Conservation (phyloP, 768 basidiomycete species). For the Leccinum barrowsii region DNA sequence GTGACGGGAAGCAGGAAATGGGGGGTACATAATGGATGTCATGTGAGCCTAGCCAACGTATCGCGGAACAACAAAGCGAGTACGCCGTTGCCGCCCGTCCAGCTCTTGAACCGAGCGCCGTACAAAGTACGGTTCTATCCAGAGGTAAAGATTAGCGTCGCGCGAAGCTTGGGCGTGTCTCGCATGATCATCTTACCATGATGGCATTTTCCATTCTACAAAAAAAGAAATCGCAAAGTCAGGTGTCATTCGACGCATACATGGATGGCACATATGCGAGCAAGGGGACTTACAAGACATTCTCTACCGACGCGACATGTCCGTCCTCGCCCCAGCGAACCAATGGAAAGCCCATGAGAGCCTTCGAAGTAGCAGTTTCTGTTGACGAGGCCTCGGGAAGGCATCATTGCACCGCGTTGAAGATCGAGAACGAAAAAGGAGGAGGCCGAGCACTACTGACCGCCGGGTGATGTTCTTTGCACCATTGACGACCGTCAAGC, state of each 20-base stretch:
- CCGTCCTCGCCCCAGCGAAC: slow-evolving; percentile 41
- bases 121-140: slow-evolving; percentile 48
- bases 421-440: background rate
- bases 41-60: background rate
- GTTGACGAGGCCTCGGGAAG: background rate
- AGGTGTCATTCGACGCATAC: slow-evolving; percentile 22
- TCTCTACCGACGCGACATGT: slow-evolving; percentile 51
- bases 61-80: background rate
- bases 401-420: background rate
- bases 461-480: slow-evolving; percentile 53
- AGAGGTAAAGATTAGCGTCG: background rate
- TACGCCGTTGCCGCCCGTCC: slow-evolving; percentile 59
- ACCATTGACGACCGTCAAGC: slow-evolving; percentile 54
- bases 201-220: slow-evolving; percentile 1
- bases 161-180: no score
- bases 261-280: slow-evolving; percentile 5
- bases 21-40: background rate
- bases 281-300: slow-evolving; percentile 49
- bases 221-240: background rate
- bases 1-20: background rate
- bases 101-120: slow-evolving; percentile 66
- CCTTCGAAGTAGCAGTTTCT: slow-evolving; percentile 55
- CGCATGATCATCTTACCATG: background rate
- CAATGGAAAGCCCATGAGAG: slow-evolving; percentile 59
- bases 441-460: slow-evolving; percentile 16